A percentile compares a stretch with the other conserved stretches of the same genome.
These are phyloP conservation scores for Ophiocordyceps australis DNA, from an alignment of 2,329 filamentous ascomycete species.

Conservation along the genomic window DNA sequence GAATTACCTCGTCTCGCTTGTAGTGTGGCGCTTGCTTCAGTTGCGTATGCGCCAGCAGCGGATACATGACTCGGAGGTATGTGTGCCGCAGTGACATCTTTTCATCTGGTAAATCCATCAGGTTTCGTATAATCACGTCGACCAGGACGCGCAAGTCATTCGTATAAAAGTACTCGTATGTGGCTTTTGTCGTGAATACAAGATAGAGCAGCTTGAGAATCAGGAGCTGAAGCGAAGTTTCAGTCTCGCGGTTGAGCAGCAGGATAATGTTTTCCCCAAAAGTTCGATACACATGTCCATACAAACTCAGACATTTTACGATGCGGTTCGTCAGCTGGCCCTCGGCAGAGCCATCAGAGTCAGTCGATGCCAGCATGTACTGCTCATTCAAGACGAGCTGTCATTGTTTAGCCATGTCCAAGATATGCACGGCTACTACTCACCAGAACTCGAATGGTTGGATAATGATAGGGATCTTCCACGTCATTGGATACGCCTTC, in stretches of 20 bases:
- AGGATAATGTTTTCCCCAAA: slow-evolving; percentile 97
- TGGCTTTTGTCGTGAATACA: slow-evolving; percentile 78
- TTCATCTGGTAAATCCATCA: slow-evolving; percentile 88
- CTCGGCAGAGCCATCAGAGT: slow-evolving; percentile 19
- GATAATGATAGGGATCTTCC: slow-evolving; percentile 89
- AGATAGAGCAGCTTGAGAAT: slow-evolving; percentile 93
- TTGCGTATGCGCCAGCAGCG: slow-evolving; percentile 80
- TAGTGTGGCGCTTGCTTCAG: slow-evolving; percentile 75
- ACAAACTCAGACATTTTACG: slow-evolving; percentile 70
- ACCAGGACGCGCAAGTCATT: slow-evolving; percentile 89
- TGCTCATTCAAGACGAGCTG: slow-evolving; percentile 94
- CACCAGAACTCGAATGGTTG: slow-evolving; percentile 82
- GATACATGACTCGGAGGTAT: slow-evolving; percentile 83
- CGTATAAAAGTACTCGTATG: slow-evolving; percentile 96
- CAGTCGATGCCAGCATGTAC: slow-evolving; percentile 70
- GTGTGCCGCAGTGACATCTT: slow-evolving; percentile 66
- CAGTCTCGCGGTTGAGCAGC: slow-evolving; percentile 82
- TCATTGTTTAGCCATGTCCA: slow-evolving; percentile 6
- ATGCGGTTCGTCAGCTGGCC: slow-evolving; percentile 72
- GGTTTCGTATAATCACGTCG: slow-evolving; percentile 89
- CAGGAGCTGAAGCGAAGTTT: slow-evolving; percentile 86
- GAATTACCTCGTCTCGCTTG: slow-evolving; percentile 71
- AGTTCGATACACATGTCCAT: slow-evolving; percentile 71
- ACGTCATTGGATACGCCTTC: slow-evolving; percentile 75
- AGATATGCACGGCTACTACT: too few species aligned